Conservation (phyloP, 1,284 basidiomycete genomes). For the Fomitiporia mediterranea region DNA sequence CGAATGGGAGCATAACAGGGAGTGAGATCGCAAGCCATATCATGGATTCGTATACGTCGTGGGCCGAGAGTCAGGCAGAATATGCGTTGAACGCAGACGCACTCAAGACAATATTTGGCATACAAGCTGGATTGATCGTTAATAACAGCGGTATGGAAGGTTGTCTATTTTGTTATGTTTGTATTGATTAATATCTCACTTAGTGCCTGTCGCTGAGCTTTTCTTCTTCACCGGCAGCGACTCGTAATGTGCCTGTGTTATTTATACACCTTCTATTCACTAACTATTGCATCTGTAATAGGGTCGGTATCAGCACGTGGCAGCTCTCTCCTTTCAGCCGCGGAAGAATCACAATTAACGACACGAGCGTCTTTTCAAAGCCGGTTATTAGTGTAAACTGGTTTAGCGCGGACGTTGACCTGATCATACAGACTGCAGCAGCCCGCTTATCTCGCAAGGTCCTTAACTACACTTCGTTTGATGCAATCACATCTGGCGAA, state of each 20-base stretch:
- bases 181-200: not conserved
- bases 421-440: slow-evolving; percentile 46
- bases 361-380: slow-evolving; percentile 40
- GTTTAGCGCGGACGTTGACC: slow-evolving; percentile 44
- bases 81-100: slow-evolving; percentile 36
- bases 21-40: slow-evolving; percentile 31
- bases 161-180: too few relatives aligned
- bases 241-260: not conserved
- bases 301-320: slow-evolving; percentile 50
- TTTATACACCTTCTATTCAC: not conserved
- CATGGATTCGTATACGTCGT: slow-evolving; percentile 30
- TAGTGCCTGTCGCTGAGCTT: slow-evolving; percentile 41
- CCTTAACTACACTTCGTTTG: slow-evolving; percentile 36
- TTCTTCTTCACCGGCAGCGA: slow-evolving; percentile 27
- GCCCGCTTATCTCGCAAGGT: slow-evolving; percentile 42
- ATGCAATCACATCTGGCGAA: slow-evolving; percentile 12
- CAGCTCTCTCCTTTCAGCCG: slow-evolving; percentile 50
- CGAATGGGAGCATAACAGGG: slow-evolving; percentile 7
- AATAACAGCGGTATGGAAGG: slow-evolving; percentile 43
- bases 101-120: slow-evolving; percentile 37
- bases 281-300: slow-evolving; percentile 27
- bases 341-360: slow-evolving; percentile 44
- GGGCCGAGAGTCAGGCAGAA: slow-evolving; percentile 39
- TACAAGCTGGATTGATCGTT: slow-evolving; percentile 42
- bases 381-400: slow-evolving; percentile 46